Conservation (phyloP, 441 rosid genomes). For the Macaranga tanarius region DNA sequence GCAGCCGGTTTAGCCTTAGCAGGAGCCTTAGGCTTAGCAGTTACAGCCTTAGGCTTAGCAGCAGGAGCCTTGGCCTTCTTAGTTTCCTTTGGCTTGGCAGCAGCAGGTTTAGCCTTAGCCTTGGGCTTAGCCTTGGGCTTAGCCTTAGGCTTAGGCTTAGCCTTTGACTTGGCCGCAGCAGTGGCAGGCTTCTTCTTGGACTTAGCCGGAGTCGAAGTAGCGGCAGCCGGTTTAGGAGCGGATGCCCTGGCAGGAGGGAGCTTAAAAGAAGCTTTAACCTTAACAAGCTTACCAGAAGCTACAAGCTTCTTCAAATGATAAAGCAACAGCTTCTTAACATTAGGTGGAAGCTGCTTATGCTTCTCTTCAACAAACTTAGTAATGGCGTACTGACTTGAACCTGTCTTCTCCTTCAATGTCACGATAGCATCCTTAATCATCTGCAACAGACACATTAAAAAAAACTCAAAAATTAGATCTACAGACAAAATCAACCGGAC, state of each 20-base stretch:
- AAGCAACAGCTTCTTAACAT: slow-evolving; percentile 64
- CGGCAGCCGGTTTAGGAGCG: slow-evolving; percentile 32
- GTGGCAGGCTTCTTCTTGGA: slow-evolving; percentile 31
- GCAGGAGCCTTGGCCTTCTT: slow-evolving; percentile 29
- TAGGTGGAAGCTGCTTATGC: slow-evolving; percentile 61
- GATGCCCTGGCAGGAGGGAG: slow-evolving; percentile 45
- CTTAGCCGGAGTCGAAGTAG: slow-evolving; percentile 30
- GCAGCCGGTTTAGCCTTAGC: slow-evolving; percentile 41
- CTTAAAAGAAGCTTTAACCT: slow-evolving; percentile 76
- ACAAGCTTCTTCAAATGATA: slow-evolving; percentile 71
- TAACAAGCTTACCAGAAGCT: slow-evolving; percentile 61
- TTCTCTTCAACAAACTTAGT: slow-evolving; percentile 80
- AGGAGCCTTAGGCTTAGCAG: slow-evolving; percentile 42
- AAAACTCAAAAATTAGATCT: slow-evolving; percentile 14
- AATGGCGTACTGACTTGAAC: slow-evolving; percentile 92
- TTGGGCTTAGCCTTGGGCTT: slow-evolving; percentile 45
- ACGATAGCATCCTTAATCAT: slow-evolving; percentile 80
- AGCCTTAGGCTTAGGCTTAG: not conserved
- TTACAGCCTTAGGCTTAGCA: slow-evolving; percentile 31
- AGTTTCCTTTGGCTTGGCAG: slow-evolving; percentile 29
- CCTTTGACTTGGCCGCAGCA: slow-evolving; percentile 22
- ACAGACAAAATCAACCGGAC: slow-evolving; percentile 8
- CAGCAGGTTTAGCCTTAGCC: slow-evolving; percentile 34
- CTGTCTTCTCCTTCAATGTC: slow-evolving; percentile 74
- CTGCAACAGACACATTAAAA: slow-evolving; percentile 35